Percentiles rank a stretch among this genome's conserved stretches.
phyloP scores from a whole-genome alignment of 805 yeast genomes.

The Candida mattraensis region DNA sequence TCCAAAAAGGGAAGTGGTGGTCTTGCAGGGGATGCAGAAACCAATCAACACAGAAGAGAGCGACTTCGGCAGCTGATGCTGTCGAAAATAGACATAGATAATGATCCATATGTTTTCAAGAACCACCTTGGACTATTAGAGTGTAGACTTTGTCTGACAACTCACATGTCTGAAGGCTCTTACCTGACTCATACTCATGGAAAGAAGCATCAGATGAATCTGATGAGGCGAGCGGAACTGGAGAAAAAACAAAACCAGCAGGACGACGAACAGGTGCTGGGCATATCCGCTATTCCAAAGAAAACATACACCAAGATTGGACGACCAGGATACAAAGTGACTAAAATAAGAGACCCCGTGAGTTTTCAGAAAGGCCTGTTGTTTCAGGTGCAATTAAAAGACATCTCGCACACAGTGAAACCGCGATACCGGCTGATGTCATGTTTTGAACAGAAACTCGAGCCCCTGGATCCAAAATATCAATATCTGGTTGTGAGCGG shows the following conservation, averaged over 20 bases:
- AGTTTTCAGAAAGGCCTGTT: conserved; percentile 63
- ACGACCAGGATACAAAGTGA: conserved; percentile 65
- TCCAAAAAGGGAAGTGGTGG: conserved; percentile 93
- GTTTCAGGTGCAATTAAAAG: conserved; percentile 57
- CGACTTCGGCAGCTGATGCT: conserved; percentile 64
- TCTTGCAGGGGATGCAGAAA: conserved; percentile 70
- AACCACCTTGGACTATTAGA: conserved; percentile 85
- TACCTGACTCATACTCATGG: conserved; percentile 86
- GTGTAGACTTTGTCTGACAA: conserved; percentile 80
- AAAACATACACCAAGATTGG: conserved; percentile 62
- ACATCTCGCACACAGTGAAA: conserved; percentile 40
- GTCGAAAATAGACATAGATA: conserved; percentile 49
- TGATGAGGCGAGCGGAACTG: conserved; percentile 57
- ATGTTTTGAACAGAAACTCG: conserved; percentile 62
- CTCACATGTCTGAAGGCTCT: conserved; percentile 77
- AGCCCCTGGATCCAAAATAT: conserved; percentile 43
- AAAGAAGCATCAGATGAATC: conserved; percentile 72
- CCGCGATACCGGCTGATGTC: conserved; percentile 80
- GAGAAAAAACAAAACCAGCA: conserved; percentile 27
- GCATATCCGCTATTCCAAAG: conserved; percentile 42
- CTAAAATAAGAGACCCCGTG: conserved; percentile 65
- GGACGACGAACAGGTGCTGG: conserved; percentile 15
- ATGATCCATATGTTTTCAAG: conserved; percentile 81
- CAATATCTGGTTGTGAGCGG: conserved; percentile 82
- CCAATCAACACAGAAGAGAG: conserved; percentile 65